Conservation (phyloP, 352 stramenopile genomes). For the Globisporangium megalacanthum region DNA sequence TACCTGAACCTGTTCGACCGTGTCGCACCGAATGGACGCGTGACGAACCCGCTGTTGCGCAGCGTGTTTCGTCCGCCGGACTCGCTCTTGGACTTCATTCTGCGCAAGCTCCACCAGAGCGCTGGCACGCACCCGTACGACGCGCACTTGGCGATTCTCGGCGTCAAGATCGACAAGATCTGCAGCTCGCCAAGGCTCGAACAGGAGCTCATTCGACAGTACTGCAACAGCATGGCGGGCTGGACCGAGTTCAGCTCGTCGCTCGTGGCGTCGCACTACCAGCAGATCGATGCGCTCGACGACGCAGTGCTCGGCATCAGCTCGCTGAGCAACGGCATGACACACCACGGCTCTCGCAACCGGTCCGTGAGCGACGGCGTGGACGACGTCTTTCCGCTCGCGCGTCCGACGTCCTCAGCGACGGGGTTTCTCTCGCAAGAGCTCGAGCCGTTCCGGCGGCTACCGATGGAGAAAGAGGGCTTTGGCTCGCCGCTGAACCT, state of each 20-base stretch:
- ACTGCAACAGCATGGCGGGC: constrained; percentile 47
- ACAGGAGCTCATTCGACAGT: constrained; percentile 74
- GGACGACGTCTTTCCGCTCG: constrained; percentile 49
- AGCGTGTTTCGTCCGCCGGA: constrained; percentile 66
- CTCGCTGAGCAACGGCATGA: constrained; percentile 12
- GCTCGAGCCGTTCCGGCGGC: constrained; percentile 52
- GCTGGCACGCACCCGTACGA: constrained; percentile 51
- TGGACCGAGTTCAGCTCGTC: constrained; percentile 68
- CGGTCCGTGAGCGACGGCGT: constrained; percentile 31
- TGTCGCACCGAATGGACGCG: constrained; percentile 43
- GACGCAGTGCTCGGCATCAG: constrained; percentile 25
- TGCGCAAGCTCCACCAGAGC: constrained; percentile 54
- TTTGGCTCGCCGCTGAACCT: constrained; percentile 61
- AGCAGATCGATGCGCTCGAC: constrained; percentile 72
- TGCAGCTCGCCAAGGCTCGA: constrained; percentile 65
- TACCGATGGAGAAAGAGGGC: constrained; percentile 69
- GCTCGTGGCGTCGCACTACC: constrained; percentile 65
- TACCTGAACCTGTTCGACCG: constrained; percentile 67
- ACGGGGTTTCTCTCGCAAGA: constrained; percentile 64
- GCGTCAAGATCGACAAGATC: constrained; percentile 78
- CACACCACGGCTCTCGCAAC: constrained; percentile 12
- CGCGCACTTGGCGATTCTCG: constrained; percentile 65
- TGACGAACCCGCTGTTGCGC: constrained; percentile 73
- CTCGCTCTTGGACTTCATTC: constrained; percentile 64
- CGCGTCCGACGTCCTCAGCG: constrained; percentile 48